Evolutionary conservation across 306 rosid species (phyloP), one percentile per base, ranked within the genome.

Genomic region (Cucurbita moschata): DNA sequence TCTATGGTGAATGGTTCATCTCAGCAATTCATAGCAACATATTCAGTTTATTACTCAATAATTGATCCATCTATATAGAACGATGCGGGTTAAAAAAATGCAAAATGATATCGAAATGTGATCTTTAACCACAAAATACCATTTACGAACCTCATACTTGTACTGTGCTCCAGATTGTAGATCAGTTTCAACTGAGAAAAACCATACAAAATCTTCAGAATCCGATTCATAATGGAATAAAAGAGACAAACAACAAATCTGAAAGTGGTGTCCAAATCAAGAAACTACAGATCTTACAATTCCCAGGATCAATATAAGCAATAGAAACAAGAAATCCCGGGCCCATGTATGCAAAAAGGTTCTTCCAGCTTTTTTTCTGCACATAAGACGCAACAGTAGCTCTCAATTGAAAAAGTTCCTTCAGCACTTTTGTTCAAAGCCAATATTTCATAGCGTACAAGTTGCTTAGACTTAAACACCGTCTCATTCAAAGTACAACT

Each of bases 251-350:
- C 55, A 7, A 13, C 49, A 68, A 44, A 38, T 63, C 60, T 15
- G 43, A 52, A 72, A 72, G 14, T 51, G 57, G n/a, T 81, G 46
- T 23, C 68, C 42, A 77, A 71, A 51, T 30, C 75, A 79, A 70
- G 38, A 79, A 73, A 62, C 59, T 13, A 72, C 16, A 46, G 49
- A 72, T 77, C 89, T 89, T 89, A 94, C 99, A 94, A 83, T 94
- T 94, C 78, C 99, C 99, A 10, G 99, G 99, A 81, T 94, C 99
- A 83, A 94, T 94, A 81, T 91, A 94, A 7, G 99, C 99, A 78
- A 94, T 94, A 62, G 97, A 94, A 78, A 94, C 96, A 77, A 94
- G 99, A 87, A 94, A 91, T 15, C 99, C 99, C 0, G 99, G 99
- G 18, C 99, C 99, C 92, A 90, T 82, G 82, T 94, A 94, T 53